Base-by-base conservation (phyloP, 2,329 filamentous ascomycete genomes). In the Penicillium occitanis region DNA sequence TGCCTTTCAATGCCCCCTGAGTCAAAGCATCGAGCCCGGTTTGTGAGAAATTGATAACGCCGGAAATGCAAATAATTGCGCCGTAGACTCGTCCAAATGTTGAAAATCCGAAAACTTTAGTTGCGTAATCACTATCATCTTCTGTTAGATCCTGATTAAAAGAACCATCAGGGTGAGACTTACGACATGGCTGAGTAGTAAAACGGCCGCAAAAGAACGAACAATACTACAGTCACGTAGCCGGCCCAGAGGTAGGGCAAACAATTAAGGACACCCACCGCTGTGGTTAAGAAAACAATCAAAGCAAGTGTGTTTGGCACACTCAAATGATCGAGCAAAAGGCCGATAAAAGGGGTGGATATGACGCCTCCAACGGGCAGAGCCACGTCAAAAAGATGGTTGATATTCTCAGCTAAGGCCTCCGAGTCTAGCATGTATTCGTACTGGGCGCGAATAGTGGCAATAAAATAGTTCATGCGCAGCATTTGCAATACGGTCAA, bases 11-110 rank as follows among this genome's bases (percentile, higher is more conserved):
- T 0, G 84, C 83, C 64, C 87, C 83, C 73, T 96, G 90, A 48
- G 92, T 91, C 30, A 95, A 75, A 42, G 89, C 87, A 76, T 97
- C 93, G 35, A 97, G 82, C 0, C 86, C 91, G 5, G 90, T 90
- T 78, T 96, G 92, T 0, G 86, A 87, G 74, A 97, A 93, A 76
- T 95, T 96, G 72, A 92, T 85, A 0, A 97, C 76, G 0, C 93
- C 93, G 0, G 92, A 90, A 2, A 95, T 80, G 76, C 91, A 96
- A 72, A 96, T 96, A 71, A 96, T 92, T 11, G 93, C 85, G 4
- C 93, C 93, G 78, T 97, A 97, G 35, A 97, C 92, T 57, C 91
- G 95, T 48, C 93, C 93, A 72, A 97, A 97, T 0, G 92, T 97
- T 65, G 89, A 85, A 79, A 97, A 96, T 14, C 93, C 93, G 75